These are phyloP conservation scores for Metarhizium humberi DNA, from an alignment of 2,329 filamentous ascomycete genomes.

Conservation along the genomic window DNA sequence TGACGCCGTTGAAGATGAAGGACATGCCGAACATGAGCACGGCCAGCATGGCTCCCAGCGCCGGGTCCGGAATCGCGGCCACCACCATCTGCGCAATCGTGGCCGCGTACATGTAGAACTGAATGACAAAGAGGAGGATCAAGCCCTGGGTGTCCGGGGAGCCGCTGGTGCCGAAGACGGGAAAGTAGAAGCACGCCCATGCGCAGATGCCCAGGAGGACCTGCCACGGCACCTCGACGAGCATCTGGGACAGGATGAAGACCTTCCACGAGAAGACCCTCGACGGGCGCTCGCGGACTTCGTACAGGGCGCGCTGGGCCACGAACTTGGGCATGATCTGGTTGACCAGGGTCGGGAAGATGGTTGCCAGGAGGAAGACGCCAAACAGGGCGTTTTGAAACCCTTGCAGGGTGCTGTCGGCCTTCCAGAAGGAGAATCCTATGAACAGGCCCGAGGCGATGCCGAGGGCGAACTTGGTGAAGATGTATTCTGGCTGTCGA, in stretches of 20 bases:
- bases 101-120: background rate
- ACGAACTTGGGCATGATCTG: conserved; percentile 66
- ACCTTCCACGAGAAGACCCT: conserved; percentile 61
- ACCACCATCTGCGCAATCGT: too few species aligned
- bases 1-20: background rate
- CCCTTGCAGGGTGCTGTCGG: conserved; percentile 46
- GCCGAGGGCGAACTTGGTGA: too few species aligned
- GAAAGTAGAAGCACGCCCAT: background rate
- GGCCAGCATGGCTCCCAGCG: background rate
- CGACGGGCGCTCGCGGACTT: conserved; percentile 34
- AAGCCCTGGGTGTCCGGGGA: background rate
- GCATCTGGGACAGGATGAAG: conserved; percentile 50
- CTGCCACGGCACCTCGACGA: conserved; percentile 8
- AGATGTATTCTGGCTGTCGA: too few species aligned
- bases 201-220: conserved; percentile 13
- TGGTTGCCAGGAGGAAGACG: conserved; percentile 62
- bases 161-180: background rate
- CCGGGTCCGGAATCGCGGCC: background rate
- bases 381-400: conserved; percentile 64
- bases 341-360: conserved; percentile 48
- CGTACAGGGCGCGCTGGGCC: too few species aligned
- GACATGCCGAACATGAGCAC: background rate
- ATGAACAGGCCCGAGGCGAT: too few species aligned
- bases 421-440: too few species aligned
- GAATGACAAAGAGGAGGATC: background rate